Percentiles rank a stretch among this genome's conserved stretches.
phyloP scores from a whole-genome alignment of 2,329 filamentous ascomycete genomes.

The Pochonia chlamydosporia region DNA sequence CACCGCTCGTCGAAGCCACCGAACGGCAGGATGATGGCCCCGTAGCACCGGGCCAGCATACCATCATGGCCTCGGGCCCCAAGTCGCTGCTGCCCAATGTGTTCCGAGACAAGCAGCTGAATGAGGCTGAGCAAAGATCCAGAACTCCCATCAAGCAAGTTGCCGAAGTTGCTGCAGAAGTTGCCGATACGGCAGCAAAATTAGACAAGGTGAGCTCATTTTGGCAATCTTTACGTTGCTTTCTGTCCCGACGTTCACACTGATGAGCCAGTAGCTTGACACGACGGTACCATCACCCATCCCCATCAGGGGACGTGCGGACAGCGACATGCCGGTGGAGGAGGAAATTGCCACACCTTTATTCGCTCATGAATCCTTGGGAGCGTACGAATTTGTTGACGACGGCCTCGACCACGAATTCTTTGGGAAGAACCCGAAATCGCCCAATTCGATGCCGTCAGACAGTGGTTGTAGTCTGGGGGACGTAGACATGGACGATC shows the following conservation, averaged over 20 bases:
- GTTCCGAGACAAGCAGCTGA: constrained; percentile 20
- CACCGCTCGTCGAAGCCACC: constrained; percentile 10
- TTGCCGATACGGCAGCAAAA: constrained; percentile 33
- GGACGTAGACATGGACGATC: constrained; percentile 36
- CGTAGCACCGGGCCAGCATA: constrained; percentile 1
- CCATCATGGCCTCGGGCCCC: constrained; percentile 1
- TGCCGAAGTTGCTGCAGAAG: constrained; percentile 37
- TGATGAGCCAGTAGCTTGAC: constrained; percentile 12
- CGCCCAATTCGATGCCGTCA: constrained; percentile 11
- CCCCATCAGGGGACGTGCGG: neutral
- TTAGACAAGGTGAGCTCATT: constrained; percentile 24
- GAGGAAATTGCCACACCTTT: constrained; percentile 26
- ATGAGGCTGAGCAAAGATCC: constrained; percentile 18
- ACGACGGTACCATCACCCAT: constrained; percentile 6
- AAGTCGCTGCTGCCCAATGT: constrained; percentile 6
- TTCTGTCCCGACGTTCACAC: constrained; percentile 12
- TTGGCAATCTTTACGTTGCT: neutral
- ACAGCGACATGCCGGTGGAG: neutral
- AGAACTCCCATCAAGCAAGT: constrained; percentile 34
- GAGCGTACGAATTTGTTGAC: constrained; percentile 31
- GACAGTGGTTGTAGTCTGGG: constrained; percentile 13
- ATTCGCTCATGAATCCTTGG: constrained; percentile 42
- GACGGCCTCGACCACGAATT: constrained; percentile 24
- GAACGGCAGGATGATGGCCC: constrained; percentile 1
- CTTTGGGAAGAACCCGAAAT: constrained; percentile 13